Conservation (phyloP, 805 yeast species). For the Hanseniaspora valbyensis region DNA sequence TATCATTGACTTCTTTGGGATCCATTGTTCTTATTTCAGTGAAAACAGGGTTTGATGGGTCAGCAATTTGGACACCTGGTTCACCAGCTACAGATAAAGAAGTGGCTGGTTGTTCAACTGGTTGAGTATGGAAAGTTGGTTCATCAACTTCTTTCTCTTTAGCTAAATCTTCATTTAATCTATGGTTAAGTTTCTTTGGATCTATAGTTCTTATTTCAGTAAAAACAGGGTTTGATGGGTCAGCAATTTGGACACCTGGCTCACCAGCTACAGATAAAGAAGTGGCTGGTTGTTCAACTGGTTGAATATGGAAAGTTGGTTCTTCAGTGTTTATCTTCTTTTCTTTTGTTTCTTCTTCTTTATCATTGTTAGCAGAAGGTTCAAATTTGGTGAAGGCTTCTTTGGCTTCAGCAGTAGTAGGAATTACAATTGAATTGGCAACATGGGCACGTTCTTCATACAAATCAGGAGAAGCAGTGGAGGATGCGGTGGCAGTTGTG, state of each 20-base stretch:
- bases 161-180: slow-evolving; percentile 33
- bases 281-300: slow-evolving; percentile 9
- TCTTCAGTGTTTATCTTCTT: too few relatives aligned
- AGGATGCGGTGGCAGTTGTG: too few relatives aligned
- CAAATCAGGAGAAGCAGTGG: not conserved
- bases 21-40: slow-evolving; percentile 43
- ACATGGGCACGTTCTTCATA: slow-evolving; percentile 17
- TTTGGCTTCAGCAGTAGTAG: slow-evolving; percentile 17
- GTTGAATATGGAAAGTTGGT: slow-evolving; percentile 6
- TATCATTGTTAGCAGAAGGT: slow-evolving; percentile 18
- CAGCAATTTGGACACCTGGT: slow-evolving; percentile 38
- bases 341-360: too few relatives aligned
- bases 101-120: slow-evolving; percentile 9
- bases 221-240: slow-evolving; percentile 39
- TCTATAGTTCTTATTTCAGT: slow-evolving; percentile 45
- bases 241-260: slow-evolving; percentile 45
- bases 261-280: slow-evolving; percentile 40
- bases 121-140: slow-evolving; percentile 9
- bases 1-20: slow-evolving; percentile 47
- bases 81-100: slow-evolving; percentile 33
- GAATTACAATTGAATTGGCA: slow-evolving; percentile 14
- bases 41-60: slow-evolving; percentile 41
- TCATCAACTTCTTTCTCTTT: slow-evolving; percentile 5
- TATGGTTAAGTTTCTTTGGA: slow-evolving; percentile 44
- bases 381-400: slow-evolving; percentile 16